Conservation (phyloP, 805 yeast species). For the Suhomyces tanzawaensis region DNA sequence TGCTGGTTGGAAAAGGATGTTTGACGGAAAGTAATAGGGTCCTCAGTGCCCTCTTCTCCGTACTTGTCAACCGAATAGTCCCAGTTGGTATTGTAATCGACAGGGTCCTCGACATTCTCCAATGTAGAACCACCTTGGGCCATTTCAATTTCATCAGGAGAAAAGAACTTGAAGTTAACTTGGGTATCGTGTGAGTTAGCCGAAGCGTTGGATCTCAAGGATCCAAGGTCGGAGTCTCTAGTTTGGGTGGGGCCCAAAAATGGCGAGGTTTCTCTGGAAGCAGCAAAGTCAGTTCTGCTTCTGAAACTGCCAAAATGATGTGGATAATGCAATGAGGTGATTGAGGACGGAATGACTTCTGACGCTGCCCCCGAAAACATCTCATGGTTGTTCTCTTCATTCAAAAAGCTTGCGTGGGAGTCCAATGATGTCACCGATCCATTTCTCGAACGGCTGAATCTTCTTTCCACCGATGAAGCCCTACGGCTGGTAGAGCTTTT, state of each 20-base stretch:
- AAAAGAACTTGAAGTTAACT: conserved; percentile 71
- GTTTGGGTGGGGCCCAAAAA: conserved; percentile 22
- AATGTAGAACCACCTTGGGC: conserved; percentile 88
- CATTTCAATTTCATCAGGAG: conserved; percentile 74
- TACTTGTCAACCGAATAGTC: conserved; percentile 56
- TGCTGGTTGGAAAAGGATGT: neutral
- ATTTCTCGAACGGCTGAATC: conserved; percentile 26
- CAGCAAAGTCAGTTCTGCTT: conserved; percentile 15
- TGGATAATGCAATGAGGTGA: conserved; percentile 72
- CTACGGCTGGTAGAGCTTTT: conserved; percentile 2
- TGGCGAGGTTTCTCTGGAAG: conserved; percentile 36
- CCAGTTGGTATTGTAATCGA: conserved; percentile 77
- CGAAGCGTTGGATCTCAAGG: conserved; percentile 35
- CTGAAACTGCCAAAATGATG: conserved; percentile 44
- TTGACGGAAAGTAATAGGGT: conserved; percentile 14
- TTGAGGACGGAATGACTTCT: conserved; percentile 73
- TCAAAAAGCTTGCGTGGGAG: conserved; percentile 21
- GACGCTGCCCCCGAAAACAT: conserved; percentile 77
- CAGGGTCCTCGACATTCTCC: conserved; percentile 52
- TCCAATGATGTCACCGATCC: conserved; percentile 35
- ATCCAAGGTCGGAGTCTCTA: conserved; percentile 30
- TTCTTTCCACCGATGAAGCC: conserved; percentile 16
- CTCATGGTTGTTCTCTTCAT: conserved; percentile 65
- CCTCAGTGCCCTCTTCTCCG: conserved; percentile 19
- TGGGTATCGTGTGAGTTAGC: conserved; percentile 35